Base-by-base conservation (phyloP, 768 basidiomycete species). In the Tricholoma hemisulphureum region DNA sequence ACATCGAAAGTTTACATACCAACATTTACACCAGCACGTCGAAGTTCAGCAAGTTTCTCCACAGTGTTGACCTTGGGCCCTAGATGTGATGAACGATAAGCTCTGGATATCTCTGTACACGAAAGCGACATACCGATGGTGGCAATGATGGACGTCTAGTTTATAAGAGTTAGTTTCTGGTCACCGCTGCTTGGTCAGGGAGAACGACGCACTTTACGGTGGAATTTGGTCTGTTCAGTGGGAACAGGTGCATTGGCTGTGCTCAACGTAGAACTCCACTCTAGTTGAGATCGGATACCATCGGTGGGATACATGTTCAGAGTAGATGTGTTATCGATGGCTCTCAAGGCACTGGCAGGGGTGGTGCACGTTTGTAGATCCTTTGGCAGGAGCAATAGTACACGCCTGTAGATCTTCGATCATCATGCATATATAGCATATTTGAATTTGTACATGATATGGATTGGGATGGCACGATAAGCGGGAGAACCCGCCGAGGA, bases 121-220 rank as follows among this genome's bases (percentile, higher is more conserved):
- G 50, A 57, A n/a, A 53, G 56, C 48, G 56, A 59, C 81, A 59
- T 64, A 91, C 96, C 97, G 69, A 99, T 99, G 64, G 97, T 99
- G 58, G 95, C 96, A 73, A 99, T 98, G 77, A 99, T 98, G 59
- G 91, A 82, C 13, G 95, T 97, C 97, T 99, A 65, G n/a, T 18
- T 49, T 37, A 62, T n/a, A 32, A 56, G 61, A 11, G 54, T 65
- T 51, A 53, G 35, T 45, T 60, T 55, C 37, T 28, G 39, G 23
- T 59, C 14, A 53, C 16, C 26, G 11, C 11, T 29, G 54, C 34
- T 18, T 21, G 50, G 35, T 32, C 29, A 61, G n/a, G n/a, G n/a
- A n/a, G n/a, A n/a, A 56, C 53, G 53, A 62, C 82, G 63, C 59
- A 95, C 95, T 87, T 98, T 99, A 77, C 96, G 90, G 65, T 87